Evolutionary conservation across 805 yeast species (phyloP), one percentile per base, ranked within the genome.

Genomic region (Cyberlindnera amylophila): DNA sequence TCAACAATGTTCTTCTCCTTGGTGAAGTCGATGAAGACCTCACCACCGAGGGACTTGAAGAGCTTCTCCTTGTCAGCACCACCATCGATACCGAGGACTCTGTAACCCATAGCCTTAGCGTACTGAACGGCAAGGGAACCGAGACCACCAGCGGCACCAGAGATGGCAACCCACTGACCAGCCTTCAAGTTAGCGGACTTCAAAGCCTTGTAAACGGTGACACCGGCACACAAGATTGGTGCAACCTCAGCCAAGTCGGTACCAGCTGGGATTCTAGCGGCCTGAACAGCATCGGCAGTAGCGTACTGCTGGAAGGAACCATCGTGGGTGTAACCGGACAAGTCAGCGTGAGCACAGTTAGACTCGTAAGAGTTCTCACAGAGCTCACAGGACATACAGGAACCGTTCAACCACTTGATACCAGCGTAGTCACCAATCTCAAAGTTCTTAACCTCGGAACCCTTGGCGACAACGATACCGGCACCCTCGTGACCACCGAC

Each of bases 81-180:
- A 66, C 86, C 87, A 58, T 83, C 91, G 54, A 83, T 81, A 57
- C 78, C 89, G 21, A 82, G 58, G 45, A 82, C 87, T 70, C 76
- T 75, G 66, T 69, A 72, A 58, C 90, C 91, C 86, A 82, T 78
- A 48, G 87, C 88, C 56, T 67, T 74, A 50, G 86, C 89, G 68
- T 81, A 84, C 69, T 83, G 90, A 55, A 83, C 71, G 44, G 88
- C 89, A 52, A 83, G 69, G 36, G 87, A 74, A 62, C 90, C 91
- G 64, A 83, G 73, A 61, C 91, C 90, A 64, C 90, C 90, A 62
- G 80, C 86, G 50, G 88, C 89, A 70, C 91, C 90, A 41, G 87
- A 78, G 49, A 83, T 70, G 50, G 79, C 78, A 51, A 82, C 85
- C 82, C 84, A 83, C 62, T 83, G 79, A 59, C 91, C 90, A 32